Evolutionary conservation across 768 basidiomycete species (phyloP), one percentile per base, ranked within the genome.

Genomic region (Suillus alpinus): DNA sequence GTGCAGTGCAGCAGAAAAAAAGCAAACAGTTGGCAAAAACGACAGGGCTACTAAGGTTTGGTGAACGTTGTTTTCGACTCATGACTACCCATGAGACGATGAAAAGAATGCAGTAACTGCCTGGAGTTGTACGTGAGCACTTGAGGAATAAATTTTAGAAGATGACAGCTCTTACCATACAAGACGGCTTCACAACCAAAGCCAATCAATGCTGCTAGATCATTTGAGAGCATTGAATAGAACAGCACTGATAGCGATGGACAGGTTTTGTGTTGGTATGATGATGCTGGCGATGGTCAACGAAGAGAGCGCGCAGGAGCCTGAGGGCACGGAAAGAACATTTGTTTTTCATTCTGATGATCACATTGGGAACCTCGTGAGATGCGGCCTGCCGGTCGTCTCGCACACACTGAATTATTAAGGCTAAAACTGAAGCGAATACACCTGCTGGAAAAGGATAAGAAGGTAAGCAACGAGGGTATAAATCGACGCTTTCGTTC

Each of bases 121-220:
- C 52, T 59, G 46, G 18, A 2, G 20, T 37, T 59, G 34, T 36
- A 53, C 12, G 18, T 40, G 67, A 12, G 64, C 39, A 26, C 64
- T 67, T 69, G 58, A 31, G 37, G 10, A 12, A n/a, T n/a, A n/a
- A n/a, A 26, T 26, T 26, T 26, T 2, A 26, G 3, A 26, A 26
- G 26, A 26, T 3, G 26, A 26, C 26, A 3, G 26, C 3, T 26
- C 26, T 26, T 26, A 76, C 78, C 78, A 67, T 74, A 79, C 14
- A 77, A 62, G 16, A 67, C 67, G 0, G 74, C 68, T 61, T 79
- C 78, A 62, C 70, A 75, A 3, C 59, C 71, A 53, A 78, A 78
- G 29, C 77, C 77, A 49, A 77, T 67, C 52, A 79, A 62, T 13
- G 74, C 71, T 39, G 77, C 71, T 2, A 77, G 16, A 57, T 77